phyloP scores from a whole-genome alignment of 2,329 filamentous ascomycete species.

The Neobulgaria alba region DNA sequence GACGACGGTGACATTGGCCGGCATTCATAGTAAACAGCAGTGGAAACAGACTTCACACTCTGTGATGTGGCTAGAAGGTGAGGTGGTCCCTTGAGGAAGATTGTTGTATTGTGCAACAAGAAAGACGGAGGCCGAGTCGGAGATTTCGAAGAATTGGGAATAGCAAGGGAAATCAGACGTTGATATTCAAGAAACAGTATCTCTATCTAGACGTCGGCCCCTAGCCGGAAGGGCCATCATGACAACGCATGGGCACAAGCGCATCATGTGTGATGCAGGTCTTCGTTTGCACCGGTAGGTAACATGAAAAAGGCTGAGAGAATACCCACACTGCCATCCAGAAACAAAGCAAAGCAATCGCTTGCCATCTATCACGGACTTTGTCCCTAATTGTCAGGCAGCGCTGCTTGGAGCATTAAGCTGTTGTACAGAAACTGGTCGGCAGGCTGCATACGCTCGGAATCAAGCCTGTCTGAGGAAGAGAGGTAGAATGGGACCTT shows the following conservation, averaged over 20 bases:
- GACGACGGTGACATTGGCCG: constrained; percentile 16
- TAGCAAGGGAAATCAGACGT: constrained; percentile 25
- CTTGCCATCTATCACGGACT: constrained; percentile 7
- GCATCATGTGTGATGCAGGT: constrained; percentile 22
- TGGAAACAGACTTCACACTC: constrained; percentile 11
- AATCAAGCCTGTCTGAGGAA: constrained; percentile 73
- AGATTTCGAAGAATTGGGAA: constrained; percentile 23
- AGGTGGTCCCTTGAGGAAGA: constrained; percentile 18
- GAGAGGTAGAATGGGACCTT: constrained; percentile 57
- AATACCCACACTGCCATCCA: constrained; percentile 8
- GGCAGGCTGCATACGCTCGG: constrained; percentile 35
- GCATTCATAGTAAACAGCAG: constrained; percentile 22
- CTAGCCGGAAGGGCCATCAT: constrained; percentile 20
- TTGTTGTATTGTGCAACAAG: constrained; percentile 23
- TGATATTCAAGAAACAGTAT: constrained; percentile 25
- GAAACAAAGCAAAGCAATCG: constrained; percentile 21
- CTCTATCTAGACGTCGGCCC: constrained; percentile 10
- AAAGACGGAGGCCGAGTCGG: constrained; percentile 19
- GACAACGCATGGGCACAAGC: constrained; percentile 26
- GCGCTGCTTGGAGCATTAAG: background rate
- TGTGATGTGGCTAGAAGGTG: constrained; percentile 20
- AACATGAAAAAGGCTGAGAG: constrained; percentile 17
- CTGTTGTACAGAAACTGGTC: constrained; percentile 4
- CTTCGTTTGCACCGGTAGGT: constrained; percentile 23
- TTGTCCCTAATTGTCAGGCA: background rate